phyloP scores from a whole-genome alignment of 1,139 yeast species.

The Sugiyamaella xylanicola region DNA sequence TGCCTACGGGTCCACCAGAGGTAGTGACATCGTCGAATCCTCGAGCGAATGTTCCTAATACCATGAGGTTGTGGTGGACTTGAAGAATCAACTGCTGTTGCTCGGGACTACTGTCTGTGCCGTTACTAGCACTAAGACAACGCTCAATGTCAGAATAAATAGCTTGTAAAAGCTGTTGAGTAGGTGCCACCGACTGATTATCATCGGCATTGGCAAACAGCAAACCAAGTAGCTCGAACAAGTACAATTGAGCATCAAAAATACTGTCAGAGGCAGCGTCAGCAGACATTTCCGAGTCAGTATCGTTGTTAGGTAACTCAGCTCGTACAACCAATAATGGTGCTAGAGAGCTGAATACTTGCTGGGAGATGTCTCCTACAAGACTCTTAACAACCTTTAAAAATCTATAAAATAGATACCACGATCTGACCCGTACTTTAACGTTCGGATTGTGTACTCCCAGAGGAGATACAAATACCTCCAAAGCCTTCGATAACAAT shows the following conservation, averaged over 20 bases:
- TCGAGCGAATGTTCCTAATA: slow-evolving; percentile 85
- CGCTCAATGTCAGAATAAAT: slow-evolving; percentile 72
- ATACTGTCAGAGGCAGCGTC: slow-evolving; percentile 59
- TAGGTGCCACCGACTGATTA: slow-evolving; percentile 37
- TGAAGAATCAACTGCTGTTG: slow-evolving; percentile 57
- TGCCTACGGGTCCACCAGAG: slow-evolving; percentile 21
- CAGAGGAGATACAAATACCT: slow-evolving; percentile 73
- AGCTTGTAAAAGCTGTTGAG: slow-evolving; percentile 65
- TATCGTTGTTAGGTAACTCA: slow-evolving; percentile 49
- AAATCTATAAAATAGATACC: slow-evolving; percentile 88
- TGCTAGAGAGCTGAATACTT: slow-evolving; percentile 53
- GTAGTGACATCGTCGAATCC: slow-evolving; percentile 60
- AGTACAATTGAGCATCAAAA: slow-evolving; percentile 76
- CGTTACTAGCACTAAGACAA: slow-evolving; percentile 39
- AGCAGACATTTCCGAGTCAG: slow-evolving; percentile 46
- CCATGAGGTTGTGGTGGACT: slow-evolving; percentile 84
- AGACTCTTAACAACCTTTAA: slow-evolving; percentile 74
- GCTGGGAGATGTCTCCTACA: slow-evolving; percentile 49
- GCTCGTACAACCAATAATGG: slow-evolving; percentile 63
- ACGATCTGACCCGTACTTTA: slow-evolving; percentile 75
- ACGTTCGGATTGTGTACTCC: slow-evolving; percentile 72
- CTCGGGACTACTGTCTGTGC: slow-evolving; percentile 12
- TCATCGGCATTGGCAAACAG: slow-evolving; percentile 39
- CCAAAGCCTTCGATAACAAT: slow-evolving; percentile 64
- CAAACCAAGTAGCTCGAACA: slow-evolving; percentile 62